Evolutionary conservation across 2,329 filamentous ascomycete genomes (phyloP), one percentile per base, ranked within the genome.

Genomic region (Colletotrichum eremochloae): DNA sequence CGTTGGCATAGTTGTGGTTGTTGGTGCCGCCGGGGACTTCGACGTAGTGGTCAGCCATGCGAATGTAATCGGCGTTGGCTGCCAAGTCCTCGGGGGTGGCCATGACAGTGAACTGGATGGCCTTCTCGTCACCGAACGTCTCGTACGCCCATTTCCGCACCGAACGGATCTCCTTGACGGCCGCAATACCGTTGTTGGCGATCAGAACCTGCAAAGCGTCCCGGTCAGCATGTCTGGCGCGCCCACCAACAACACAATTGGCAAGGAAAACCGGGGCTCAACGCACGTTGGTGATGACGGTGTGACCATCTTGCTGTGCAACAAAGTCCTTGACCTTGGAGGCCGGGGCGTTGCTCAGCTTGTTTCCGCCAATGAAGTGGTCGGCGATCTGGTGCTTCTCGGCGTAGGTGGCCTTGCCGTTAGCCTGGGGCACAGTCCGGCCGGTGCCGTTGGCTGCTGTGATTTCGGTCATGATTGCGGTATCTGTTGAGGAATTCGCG

Each of bases 81-180:
- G 93, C 91, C 81, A 99, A 85, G 92, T 99, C 96, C 86, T 99
- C 96, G 62, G 96, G 96, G 50, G 96, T 99, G 78, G 96, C 96
- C 96, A 99, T 99, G 82, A 99, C 96, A 75, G 96, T 99, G 86
- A 99, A 99, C 82, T 98, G 95, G 81, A 99, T 98, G 78, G 96
- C 96, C 80, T 93, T 91, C 88, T 99, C 96, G 85, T 99, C 95
- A 86, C 96, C 96, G 82, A 99, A 99, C 9, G 94, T 97, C 86
- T 99, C 96, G 91, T 99, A 99, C 74, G 96, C 96, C 96, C 96
- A 99, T 95, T 98, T 99, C 84, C 96, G 93, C 81, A 99, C 96
- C 72, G 96, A 98, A 83, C 96, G 92, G 82, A 99, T 99, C 85
- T 99, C 96, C 86, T 99, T 99, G 84, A 99, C 96, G 81, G 96